phyloP scores from a whole-genome alignment of 148 eudicot genomes.

The Diospyros lotus region DNA sequence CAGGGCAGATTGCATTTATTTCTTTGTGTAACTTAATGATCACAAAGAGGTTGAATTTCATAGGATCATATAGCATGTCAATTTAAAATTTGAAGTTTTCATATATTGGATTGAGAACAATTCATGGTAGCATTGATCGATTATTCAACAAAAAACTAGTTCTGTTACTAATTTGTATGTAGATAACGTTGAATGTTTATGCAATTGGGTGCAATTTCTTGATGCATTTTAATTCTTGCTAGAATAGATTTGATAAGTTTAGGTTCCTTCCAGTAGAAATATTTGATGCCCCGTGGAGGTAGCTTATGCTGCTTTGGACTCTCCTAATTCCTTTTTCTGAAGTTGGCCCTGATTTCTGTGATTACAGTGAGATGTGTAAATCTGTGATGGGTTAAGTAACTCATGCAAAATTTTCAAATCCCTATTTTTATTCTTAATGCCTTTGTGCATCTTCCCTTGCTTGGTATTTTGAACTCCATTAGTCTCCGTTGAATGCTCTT shows the following conservation, averaged over 20 bases:
- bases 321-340: not conserved
- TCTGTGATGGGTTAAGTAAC: not conserved
- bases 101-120: not conserved
- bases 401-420: not conserved
- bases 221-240: not conserved
- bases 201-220: slow-evolving; percentile 6
- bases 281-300: not conserved
- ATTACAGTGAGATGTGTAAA: slow-evolving; percentile 2
- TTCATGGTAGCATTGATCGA: not conserved
- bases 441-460: not conserved
- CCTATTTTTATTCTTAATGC: not conserved
- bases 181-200: not conserved
- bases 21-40: not conserved
- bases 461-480: not conserved
- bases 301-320: not conserved
- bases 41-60: slow-evolving; percentile 1
- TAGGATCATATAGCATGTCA: slow-evolving; percentile 3
- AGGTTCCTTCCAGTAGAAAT: not conserved
- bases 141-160: not conserved
- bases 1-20: slow-evolving; percentile 1
- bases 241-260: not conserved
- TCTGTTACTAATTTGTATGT: not conserved
- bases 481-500: not conserved
- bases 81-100: not conserved
- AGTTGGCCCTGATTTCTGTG: not conserved